Percentiles rank a stretch among this genome's conserved stretches.
Evolutionary conservation across 2,329 filamentous ascomycete genomes (phyloP).

Genomic region (Colletotrichum shisoi): DNA sequence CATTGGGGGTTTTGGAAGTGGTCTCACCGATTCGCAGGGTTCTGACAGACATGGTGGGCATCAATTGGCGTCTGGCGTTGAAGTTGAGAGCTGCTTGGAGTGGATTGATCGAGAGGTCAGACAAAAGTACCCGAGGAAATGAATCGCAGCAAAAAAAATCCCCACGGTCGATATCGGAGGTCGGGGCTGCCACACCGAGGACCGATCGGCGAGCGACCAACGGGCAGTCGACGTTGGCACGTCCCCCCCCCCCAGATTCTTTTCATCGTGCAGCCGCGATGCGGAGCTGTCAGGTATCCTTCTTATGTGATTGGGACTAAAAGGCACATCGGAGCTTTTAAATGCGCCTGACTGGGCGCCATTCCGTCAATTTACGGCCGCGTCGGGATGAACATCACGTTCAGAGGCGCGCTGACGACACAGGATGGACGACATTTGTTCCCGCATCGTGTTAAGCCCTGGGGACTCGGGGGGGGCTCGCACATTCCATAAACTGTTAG

Average conservation of each 20-base stretch:
- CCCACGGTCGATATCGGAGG: conserved; percentile 38
- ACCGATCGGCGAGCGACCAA: conserved; percentile 36
- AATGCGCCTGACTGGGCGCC: conserved; percentile 15
- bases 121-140: conserved; percentile 1
- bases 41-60: conserved; percentile 51
- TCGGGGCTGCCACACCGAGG: conserved; percentile 36
- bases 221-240: conserved; percentile 17
- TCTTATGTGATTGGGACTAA: not conserved
- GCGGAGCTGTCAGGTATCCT: not conserved
- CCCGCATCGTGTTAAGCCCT: not conserved
- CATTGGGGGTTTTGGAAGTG: not conserved
- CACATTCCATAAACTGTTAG: not conserved
- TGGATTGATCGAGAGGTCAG: not conserved
- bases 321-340: conserved; percentile 8
- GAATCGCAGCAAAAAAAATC: not conserved
- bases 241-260: not conserved
- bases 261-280: not conserved
- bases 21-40: conserved; percentile 53
- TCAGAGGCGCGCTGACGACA: not conserved
- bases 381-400: not conserved
- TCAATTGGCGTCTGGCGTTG: conserved; percentile 32
- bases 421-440: not conserved
- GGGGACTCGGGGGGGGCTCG: not conserved
- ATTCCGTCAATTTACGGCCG: conserved; percentile 19
- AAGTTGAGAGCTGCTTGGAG: conserved; percentile 15